Percentiles rank a stretch among this genome's conserved stretches.
These are phyloP conservation scores for Dendrostoma leiphaemia DNA, from an alignment of 2,329 filamentous ascomycete genomes.

Conservation along the genomic window DNA sequence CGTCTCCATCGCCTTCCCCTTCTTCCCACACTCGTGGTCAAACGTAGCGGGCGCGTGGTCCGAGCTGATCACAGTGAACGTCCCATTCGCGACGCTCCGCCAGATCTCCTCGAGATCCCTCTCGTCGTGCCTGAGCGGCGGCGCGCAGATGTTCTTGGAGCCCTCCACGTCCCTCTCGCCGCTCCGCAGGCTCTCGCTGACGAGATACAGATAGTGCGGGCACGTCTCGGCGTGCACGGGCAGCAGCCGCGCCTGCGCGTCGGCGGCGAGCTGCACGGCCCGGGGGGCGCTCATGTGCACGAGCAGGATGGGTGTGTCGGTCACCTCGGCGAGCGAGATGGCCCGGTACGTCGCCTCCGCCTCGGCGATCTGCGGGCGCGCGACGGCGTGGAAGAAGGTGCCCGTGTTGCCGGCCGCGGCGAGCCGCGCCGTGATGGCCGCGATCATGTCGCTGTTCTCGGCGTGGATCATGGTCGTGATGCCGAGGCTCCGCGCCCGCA, in stretches of 20 bases:
- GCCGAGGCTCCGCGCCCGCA: constrained; percentile 35
- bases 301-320: constrained; percentile 49
- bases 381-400: constrained; percentile 43
- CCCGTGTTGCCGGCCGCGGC: constrained; percentile 16
- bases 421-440: constrained; percentile 30
- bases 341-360: constrained; percentile 47
- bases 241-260: constrained; percentile 47
- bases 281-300: constrained; percentile 49
- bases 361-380: constrained; percentile 44
- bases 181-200: constrained; percentile 35
- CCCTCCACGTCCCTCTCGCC: constrained; percentile 40
- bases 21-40: constrained; percentile 37
- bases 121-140: constrained; percentile 43
- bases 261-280: constrained; percentile 46
- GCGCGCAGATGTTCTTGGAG: constrained; percentile 54
- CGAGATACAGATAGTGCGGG: constrained; percentile 57
- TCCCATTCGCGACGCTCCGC: constrained; percentile 49
- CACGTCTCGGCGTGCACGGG: constrained; percentile 58
- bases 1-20: constrained; percentile 22
- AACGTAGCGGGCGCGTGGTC: constrained; percentile 47
- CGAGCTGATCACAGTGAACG: constrained; percentile 52
- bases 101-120: constrained; percentile 51
- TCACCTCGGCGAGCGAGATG: constrained; percentile 47
- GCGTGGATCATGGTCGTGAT: constrained; percentile 50
- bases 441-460: constrained; percentile 46